Percentiles rank a stretch among this genome's conserved stretches.
These are phyloP conservation scores for Colletotrichum orchidophilum DNA, from an alignment of 2,329 filamentous ascomycete species.

Conservation along the genomic window DNA sequence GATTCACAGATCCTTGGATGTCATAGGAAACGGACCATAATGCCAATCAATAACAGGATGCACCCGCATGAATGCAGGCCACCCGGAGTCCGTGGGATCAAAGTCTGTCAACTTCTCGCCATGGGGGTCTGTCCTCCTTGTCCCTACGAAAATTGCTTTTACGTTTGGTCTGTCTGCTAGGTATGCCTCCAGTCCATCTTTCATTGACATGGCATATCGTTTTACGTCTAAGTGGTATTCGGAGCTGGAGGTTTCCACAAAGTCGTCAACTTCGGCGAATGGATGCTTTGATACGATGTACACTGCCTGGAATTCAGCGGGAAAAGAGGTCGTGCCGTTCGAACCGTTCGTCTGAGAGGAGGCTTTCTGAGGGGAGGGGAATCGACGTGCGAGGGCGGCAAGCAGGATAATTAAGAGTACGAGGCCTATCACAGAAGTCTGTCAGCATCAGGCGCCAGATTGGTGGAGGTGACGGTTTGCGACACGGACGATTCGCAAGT, in stretches of 20 bases:
- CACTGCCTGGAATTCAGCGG: slow-evolving; percentile 74
- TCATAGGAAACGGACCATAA: slow-evolving; percentile 59
- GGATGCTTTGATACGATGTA: slow-evolving; percentile 89
- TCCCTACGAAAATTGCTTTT: slow-evolving; percentile 86
- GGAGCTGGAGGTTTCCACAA: slow-evolving; percentile 73
- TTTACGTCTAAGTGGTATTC: slow-evolving; percentile 80
- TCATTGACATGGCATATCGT: slow-evolving; percentile 83
- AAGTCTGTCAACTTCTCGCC: slow-evolving; percentile 82
- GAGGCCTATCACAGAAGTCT: slow-evolving; percentile 55
- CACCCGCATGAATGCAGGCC: slow-evolving; percentile 92
- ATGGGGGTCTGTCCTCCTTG: slow-evolving; percentile 91
- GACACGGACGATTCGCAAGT: not conserved
- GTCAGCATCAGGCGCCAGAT: not conserved
- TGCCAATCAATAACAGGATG: slow-evolving; percentile 99
- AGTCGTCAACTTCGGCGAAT: slow-evolving; percentile 86
- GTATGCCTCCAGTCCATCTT: slow-evolving; percentile 81
- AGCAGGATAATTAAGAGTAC: slow-evolving; percentile 91
- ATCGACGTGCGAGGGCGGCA: slow-evolving; percentile 60
- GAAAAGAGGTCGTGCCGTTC: slow-evolving; percentile 41
- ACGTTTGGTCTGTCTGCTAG: slow-evolving; percentile 71
- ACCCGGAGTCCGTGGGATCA: slow-evolving; percentile 86
- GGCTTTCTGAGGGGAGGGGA: slow-evolving; percentile 42
- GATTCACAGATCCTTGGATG: too few relatives aligned
- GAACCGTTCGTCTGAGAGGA: slow-evolving; percentile 33
- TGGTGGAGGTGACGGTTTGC: not conserved